These are phyloP conservation scores for Trypanosoma rangeli DNA, from an alignment of 208 protist species.

Conservation along the genomic window DNA sequence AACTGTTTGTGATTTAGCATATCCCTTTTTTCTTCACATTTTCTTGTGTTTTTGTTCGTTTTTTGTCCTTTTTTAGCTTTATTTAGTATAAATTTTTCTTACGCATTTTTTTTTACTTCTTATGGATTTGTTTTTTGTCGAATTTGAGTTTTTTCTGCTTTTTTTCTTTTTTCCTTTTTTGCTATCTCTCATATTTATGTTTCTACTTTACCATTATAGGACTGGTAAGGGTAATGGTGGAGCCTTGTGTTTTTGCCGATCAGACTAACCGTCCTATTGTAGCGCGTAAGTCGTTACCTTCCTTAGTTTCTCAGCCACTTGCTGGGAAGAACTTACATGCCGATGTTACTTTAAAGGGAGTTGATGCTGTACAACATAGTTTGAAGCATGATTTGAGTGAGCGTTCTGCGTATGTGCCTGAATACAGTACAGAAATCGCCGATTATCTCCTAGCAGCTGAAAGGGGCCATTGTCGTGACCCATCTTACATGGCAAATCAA, in stretches of 20 bases:
- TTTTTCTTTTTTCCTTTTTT: no score
- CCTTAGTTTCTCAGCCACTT: conserved; percentile 17
- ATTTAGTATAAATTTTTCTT: no score
- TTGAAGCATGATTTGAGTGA: not conserved
- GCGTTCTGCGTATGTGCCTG: conserved; percentile 30
- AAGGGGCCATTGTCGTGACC: conserved; percentile 39
- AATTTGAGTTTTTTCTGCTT: no score
- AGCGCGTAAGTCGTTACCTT: conserved; percentile 7
- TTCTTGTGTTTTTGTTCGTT: no score
- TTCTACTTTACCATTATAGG: no score
- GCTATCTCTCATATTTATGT: no score
- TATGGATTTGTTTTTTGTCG: no score
- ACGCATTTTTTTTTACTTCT: no score
- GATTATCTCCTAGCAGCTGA: conserved; percentile 75
- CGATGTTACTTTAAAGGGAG: conserved; percentile 1
- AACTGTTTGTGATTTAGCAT: no score
- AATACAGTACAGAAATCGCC: conserved; percentile 73
- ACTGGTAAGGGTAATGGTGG: conserved; percentile 8
- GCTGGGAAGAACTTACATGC: conserved; percentile 3
- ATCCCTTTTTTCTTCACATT: no score
- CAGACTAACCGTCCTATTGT: conserved; percentile 18
- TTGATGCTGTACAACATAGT: not conserved
- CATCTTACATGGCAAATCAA: conserved; percentile 69
- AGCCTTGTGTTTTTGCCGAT: conserved; percentile 14
- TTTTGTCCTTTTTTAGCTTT: no score